These are phyloP conservation scores for Fusarium citri DNA, from an alignment of 2,329 filamentous ascomycete genomes.

Conservation along the genomic window DNA sequence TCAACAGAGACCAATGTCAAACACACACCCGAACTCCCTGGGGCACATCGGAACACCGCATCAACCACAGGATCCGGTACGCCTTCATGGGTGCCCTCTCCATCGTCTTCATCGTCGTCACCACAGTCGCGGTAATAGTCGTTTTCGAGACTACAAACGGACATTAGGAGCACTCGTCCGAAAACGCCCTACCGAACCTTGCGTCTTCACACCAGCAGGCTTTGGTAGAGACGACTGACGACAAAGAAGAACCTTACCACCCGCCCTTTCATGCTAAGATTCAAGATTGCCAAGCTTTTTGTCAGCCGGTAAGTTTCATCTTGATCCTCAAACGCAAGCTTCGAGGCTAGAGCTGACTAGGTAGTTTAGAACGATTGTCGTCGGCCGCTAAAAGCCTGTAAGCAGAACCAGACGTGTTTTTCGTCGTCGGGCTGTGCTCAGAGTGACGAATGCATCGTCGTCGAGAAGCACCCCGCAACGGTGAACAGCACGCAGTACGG, in stretches of 20 bases:
- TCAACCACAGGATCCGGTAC: constrained; percentile 45
- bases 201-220: not conserved
- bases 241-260: not conserved
- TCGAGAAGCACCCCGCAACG: constrained; percentile 8
- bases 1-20: constrained; percentile 45
- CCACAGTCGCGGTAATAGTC: constrained; percentile 38
- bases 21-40: constrained; percentile 48
- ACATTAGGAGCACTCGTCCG: constrained; percentile 12
- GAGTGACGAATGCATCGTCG: constrained; percentile 20
- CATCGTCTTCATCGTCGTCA: constrained; percentile 38
- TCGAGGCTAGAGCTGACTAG: not conserved
- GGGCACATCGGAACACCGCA: constrained; percentile 42
- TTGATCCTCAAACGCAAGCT: not conserved
- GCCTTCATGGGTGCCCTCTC: constrained; percentile 43
- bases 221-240: not conserved
- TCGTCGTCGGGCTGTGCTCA: constrained; percentile 24
- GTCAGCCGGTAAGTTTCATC: constrained; percentile 22
- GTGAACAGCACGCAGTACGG: constrained; percentile 29
- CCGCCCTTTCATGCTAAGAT: constrained; percentile 9
- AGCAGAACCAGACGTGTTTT: constrained; percentile 2
- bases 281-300: constrained; percentile 28
- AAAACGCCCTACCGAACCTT: not conserved
- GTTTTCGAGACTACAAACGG: constrained; percentile 15
- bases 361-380: constrained; percentile 24
- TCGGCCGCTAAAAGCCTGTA: constrained; percentile 17